A percentile compares a stretch with the other conserved stretches of the same genome.
Conservation (phyloP, 495 filamentous ascomycete species). For the Aspergillus cavernicola region DNA sequence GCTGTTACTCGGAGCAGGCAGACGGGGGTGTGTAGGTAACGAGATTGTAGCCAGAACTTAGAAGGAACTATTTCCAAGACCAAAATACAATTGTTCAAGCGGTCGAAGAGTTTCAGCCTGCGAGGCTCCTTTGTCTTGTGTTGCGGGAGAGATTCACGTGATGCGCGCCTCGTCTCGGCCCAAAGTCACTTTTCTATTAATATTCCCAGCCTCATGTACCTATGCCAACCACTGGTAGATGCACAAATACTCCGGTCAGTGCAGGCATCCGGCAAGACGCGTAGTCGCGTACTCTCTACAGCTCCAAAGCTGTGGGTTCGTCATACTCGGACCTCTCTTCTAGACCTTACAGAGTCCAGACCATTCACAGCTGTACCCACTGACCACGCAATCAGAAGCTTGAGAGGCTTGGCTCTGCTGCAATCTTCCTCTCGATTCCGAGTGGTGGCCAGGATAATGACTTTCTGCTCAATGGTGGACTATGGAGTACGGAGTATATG, state of each 20-base stretch:
- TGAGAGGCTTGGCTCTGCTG: too few species aligned
- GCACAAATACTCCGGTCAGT: background rate
- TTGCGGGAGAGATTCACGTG: slow-evolving; percentile 3
- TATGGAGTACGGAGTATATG: too few species aligned
- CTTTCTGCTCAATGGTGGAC: too few species aligned
- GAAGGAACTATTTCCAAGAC: too few species aligned
- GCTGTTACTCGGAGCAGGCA: background rate
- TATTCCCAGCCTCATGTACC: background rate
- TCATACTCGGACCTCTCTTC: too few species aligned
- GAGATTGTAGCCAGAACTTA: too few species aligned
- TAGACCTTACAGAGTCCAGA: too few species aligned
- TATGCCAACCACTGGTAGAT: background rate
- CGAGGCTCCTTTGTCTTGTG: background rate
- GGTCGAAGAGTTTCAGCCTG: background rate
- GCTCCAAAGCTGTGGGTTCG: background rate
- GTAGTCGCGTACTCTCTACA: background rate
- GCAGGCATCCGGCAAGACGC: background rate
- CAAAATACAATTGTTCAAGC: too few species aligned
- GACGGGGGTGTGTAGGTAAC: background rate
- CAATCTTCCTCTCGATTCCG: too few species aligned
- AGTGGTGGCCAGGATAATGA: too few species aligned
- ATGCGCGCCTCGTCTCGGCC: slow-evolving; percentile 1
- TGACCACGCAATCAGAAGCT: too few species aligned
- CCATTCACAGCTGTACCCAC: too few species aligned
- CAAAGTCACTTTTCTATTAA: background rate